These are phyloP conservation scores for Vitis hybrid DNA, from an alignment of 177 flowering plant species.

Conservation along the genomic window DNA sequence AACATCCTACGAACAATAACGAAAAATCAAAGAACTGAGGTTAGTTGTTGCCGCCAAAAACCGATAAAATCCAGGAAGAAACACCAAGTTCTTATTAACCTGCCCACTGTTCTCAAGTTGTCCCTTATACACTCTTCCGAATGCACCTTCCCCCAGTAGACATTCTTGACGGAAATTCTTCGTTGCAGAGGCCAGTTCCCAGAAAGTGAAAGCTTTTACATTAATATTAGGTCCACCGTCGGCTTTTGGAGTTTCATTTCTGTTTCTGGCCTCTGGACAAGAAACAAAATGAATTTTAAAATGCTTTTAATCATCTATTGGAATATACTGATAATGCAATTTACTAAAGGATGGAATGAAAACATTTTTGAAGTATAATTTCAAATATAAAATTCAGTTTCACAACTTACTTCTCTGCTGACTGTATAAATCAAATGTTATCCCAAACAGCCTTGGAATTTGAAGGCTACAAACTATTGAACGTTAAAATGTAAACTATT, in stretches of 20 bases:
- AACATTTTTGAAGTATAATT: too few species aligned
- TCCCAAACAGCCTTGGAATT: too few species aligned
- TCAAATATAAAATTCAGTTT: too few species aligned
- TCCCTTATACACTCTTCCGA: slow-evolving; percentile 41
- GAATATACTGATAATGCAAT: too few species aligned
- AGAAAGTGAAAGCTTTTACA: slow-evolving; percentile 30
- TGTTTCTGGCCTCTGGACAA: too few species aligned
- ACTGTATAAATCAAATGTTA: too few species aligned
- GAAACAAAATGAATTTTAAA: neutral
- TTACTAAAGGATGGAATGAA: too few species aligned
- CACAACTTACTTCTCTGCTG: too few species aligned
- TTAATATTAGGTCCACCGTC: slow-evolving; percentile 3
- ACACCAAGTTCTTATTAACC: slow-evolving; percentile 13
- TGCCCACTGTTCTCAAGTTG: slow-evolving; percentile 21
- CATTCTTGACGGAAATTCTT: slow-evolving; percentile 36
- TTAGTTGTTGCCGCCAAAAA: neutral
- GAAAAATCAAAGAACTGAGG: neutral
- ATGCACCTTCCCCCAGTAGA: slow-evolving; percentile 42
- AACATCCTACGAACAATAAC: slow-evolving; percentile 28
- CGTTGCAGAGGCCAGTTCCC: slow-evolving; percentile 39
- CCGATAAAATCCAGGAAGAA: neutral
- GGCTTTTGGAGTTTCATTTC: neutral
- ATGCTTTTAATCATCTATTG: neutral
- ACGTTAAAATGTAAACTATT: too few species aligned
- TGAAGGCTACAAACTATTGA: too few species aligned